Evolutionary conservation across 768 basidiomycete genomes (phyloP), one percentile per base, ranked within the genome.

Genomic region (Boletus barrowsii): DNA sequence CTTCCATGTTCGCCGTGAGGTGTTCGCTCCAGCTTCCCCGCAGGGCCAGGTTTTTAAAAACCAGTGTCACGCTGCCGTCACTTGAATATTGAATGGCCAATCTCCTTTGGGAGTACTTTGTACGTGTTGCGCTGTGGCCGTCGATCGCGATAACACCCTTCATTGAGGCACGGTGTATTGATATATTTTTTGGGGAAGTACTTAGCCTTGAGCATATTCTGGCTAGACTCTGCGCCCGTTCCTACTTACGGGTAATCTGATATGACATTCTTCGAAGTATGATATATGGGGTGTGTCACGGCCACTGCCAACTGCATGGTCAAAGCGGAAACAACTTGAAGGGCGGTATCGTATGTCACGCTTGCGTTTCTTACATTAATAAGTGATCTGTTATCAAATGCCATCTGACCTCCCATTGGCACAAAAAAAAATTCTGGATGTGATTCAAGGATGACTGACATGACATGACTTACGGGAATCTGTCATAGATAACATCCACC

Each of bases 11-110:
- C 51, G 35, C 51, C 55, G 46, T 40, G 20, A 51, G 24, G 51
- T 53, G 60, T 39, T 17, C 36, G 10, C 44, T 18, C 14, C 37
- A 35, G 36, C 55, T 64, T 59, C 66, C 58, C 68, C 62, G 40
- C 56, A 60, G 47, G 45, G 45, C 47, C 47, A 37, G 18, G 53
- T 51, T 55, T 57, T 47, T 22, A 2, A 3, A 41, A 47, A 55
- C 17, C 53, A 57, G 33, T 32, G 47, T 18, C 40, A 18, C 35
- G 41, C 40, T 50, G 48, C 41, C 79, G 75, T 26, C 72, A 65
- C 65, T 80, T 83, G 65, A 86, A 83, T 80, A 78, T 80, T 83
- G 65, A 86, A 83, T 80, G 78, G 78, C 65, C 64, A 82, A 82
- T 24, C 85, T 80, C 47, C 80, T 80, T 43, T 79, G 76, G 18